A percentile compares a stretch with the other conserved stretches of the same genome.
Conservation (phyloP, 192 early-diverging fungal species). For the Coemansia sp. region DNA sequence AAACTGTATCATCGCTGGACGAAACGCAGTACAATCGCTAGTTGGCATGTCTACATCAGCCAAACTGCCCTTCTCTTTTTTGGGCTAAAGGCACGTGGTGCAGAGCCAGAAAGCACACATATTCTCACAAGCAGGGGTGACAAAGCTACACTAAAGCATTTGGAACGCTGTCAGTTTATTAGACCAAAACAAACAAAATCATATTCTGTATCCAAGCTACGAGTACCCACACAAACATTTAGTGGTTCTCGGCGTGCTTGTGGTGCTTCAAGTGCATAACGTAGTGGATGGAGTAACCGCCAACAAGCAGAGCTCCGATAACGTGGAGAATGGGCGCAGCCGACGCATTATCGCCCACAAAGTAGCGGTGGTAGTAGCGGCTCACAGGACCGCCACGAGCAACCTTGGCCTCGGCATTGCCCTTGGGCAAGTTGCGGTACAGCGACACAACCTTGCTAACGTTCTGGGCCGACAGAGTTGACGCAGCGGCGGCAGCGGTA, state of each 20-base stretch:
- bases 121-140: too few species aligned
- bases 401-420: conserved; percentile 51
- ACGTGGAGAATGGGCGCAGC: conserved; percentile 62
- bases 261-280: conserved; percentile 77
- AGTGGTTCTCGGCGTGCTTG: conserved; percentile 80
- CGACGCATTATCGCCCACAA: conserved; percentile 67
- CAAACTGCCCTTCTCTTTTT: too few species aligned
- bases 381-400: conserved; percentile 53
- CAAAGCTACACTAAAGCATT: too few species aligned
- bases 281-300: conserved; percentile 72
- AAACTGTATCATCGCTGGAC: too few species aligned
- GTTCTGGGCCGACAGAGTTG: conserved; percentile 52
- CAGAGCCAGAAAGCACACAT: too few species aligned
- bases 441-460: conserved; percentile 64
- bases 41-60: too few species aligned
- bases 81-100: too few species aligned
- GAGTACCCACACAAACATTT: too few species aligned
- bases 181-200: too few species aligned
- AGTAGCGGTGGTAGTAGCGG: conserved; percentile 68
- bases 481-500: conserved; percentile 49
- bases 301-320: conserved; percentile 56
- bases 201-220: too few species aligned
- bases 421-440: conserved; percentile 76
- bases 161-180: too few species aligned
- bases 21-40: too few species aligned